These are phyloP conservation scores for Poronia punctata DNA, from an alignment of 495 filamentous ascomycete genomes.

Conservation along the genomic window DNA sequence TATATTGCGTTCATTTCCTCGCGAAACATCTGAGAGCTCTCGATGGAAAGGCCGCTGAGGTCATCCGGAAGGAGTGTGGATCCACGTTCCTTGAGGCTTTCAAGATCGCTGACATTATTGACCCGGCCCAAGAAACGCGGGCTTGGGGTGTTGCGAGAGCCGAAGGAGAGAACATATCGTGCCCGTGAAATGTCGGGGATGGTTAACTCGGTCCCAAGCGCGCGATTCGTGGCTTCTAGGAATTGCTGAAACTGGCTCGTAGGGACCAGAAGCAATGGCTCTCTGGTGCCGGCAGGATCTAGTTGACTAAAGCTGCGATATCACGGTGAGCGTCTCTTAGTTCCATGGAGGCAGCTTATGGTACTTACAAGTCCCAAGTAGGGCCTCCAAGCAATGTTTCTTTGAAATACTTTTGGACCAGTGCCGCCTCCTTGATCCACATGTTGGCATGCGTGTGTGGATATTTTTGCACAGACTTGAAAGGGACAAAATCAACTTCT, in stretches of 20 bases:
- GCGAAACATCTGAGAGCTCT: conserved; percentile 9
- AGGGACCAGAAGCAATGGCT: conserved; percentile 58
- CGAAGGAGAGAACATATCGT: conserved; percentile 53
- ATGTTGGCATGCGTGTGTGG: conserved; percentile 52
- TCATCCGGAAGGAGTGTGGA: conserved; percentile 7
- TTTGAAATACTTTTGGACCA: conserved; percentile 49
- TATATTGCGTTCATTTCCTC: conserved; percentile 19
- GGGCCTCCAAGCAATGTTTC: conserved; percentile 48
- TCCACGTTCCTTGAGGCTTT: conserved; percentile 15
- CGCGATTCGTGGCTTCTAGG: conserved; percentile 51
- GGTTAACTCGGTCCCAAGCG: conserved; percentile 36
- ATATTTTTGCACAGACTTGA: conserved; percentile 51
- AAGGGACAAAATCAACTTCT: conserved; percentile 48
- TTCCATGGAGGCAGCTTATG: not conserved
- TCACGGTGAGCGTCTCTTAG: not conserved
- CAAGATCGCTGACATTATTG: conserved; percentile 26
- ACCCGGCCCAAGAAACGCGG: conserved; percentile 60
- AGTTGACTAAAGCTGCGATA: conserved; percentile 59
- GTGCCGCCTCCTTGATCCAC: conserved; percentile 35
- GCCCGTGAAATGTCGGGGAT: conserved; percentile 42
- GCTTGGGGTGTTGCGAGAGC: conserved; percentile 44
- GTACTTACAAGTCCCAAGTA: conserved; percentile 71
- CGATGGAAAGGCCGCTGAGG: conserved; percentile 5
- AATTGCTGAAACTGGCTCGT: conserved; percentile 53
- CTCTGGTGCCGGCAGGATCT: conserved; percentile 36